phyloP scores from a whole-genome alignment of 2,329 filamentous ascomycete genomes.

The Nannizziopsis arthrosporioides region DNA sequence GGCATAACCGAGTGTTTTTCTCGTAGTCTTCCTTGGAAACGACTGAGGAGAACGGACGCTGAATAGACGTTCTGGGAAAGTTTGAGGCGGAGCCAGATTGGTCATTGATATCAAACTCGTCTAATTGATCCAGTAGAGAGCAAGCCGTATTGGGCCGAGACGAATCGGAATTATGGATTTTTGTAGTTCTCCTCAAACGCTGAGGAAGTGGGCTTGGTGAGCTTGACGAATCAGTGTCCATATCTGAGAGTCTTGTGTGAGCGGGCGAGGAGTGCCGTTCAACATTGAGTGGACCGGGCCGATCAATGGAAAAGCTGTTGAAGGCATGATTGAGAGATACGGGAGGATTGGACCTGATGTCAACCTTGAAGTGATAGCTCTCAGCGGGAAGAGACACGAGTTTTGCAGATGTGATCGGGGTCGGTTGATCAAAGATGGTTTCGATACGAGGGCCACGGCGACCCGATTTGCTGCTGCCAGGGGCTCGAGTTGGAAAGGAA shows the following conservation, averaged over 20 bases:
- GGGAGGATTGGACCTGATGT: background rate
- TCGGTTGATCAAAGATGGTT: slow-evolving; percentile 46
- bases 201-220: background rate
- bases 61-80: background rate
- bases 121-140: background rate
- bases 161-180: background rate
- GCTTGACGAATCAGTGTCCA: background rate
- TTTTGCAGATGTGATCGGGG: background rate
- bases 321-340: background rate
- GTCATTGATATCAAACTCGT: background rate
- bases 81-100: background rate
- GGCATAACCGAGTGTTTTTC: slow-evolving; percentile 11
- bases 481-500: slow-evolving; percentile 49
- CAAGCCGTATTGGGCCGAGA: background rate
- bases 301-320: background rate
- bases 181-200: background rate
- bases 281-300: background rate
- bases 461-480: slow-evolving; percentile 42
- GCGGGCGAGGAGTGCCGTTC: background rate
- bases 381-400: background rate
- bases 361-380: background rate
- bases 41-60: slow-evolving; percentile 9
- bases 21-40: slow-evolving; percentile 8
- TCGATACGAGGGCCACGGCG: slow-evolving; percentile 48
- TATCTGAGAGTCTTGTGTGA: background rate